Conservation (phyloP, 768 basidiomycete species). For the Coprinopsis cinerea region DNA sequence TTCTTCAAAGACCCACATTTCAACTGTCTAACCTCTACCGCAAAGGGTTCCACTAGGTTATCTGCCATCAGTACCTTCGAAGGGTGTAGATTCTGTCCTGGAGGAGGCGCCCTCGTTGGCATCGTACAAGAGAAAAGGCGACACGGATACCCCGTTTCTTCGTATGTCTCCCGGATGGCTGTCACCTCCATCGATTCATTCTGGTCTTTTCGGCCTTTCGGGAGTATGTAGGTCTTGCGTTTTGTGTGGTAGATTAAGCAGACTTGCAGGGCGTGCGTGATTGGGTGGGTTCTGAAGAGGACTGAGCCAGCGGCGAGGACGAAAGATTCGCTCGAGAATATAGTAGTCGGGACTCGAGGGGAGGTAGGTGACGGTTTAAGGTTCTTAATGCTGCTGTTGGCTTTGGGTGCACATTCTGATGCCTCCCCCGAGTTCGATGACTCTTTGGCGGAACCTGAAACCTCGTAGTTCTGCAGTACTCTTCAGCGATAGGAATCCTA, state of each 20-base stretch:
- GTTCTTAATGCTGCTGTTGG: not conserved
- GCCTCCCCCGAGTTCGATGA: too few relatives aligned
- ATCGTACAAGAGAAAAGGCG: conserved; percentile 42
- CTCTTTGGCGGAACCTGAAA: too few relatives aligned
- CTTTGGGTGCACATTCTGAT: too few relatives aligned
- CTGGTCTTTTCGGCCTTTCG: conserved; percentile 59
- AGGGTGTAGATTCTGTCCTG: conserved; percentile 30
- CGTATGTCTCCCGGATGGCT: conserved; percentile 57
- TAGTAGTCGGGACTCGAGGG: not conserved
- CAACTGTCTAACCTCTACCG: conserved; percentile 23
- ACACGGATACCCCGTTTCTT: conserved; percentile 60
- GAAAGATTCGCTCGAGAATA: conserved; percentile 21
- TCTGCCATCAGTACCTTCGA: conserved; percentile 20
- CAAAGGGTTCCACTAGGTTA: conserved; percentile 26
- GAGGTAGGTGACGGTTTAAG: not conserved
- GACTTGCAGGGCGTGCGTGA: conserved; percentile 24
- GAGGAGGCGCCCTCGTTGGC: conserved; percentile 48
- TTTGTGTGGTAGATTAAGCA: conserved; percentile 32
- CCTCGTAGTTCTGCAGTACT: too few relatives aligned
- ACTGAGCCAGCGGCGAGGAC: conserved; percentile 37
- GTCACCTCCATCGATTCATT: conserved; percentile 46
- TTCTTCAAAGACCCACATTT: conserved; percentile 31
- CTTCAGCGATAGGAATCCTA: too few relatives aligned
- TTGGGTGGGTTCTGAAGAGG: conserved; percentile 25
- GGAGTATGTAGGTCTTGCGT: conserved; percentile 35